Percentiles rank a stretch among this genome's conserved stretches.
Evolutionary conservation across 2,329 filamentous ascomycete genomes (phyloP).

Genomic region (Aspergillus fijiensis): DNA sequence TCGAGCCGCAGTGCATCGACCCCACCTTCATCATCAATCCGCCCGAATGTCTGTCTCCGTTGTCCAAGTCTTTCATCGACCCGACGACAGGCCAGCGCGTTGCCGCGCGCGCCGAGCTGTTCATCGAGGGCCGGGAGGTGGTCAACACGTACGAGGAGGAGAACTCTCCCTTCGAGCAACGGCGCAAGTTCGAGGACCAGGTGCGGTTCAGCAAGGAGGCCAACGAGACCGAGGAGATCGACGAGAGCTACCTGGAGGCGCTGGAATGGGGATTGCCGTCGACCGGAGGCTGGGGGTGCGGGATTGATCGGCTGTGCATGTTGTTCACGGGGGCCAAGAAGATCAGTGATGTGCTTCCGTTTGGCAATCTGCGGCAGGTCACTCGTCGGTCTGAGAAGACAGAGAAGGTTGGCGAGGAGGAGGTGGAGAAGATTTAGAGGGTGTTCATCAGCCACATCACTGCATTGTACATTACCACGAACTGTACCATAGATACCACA

Average conservation of each 20-base stretch:
- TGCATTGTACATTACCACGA: background rate
- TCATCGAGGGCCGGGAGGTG: conserved; percentile 75
- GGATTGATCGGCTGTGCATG: conserved; percentile 89
- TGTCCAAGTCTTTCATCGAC: conserved; percentile 82
- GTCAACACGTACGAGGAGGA: conserved; percentile 99
- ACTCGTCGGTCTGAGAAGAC: conserved; percentile 27
- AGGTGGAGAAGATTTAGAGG: too few species aligned
- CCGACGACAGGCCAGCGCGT: conserved; percentile 67
- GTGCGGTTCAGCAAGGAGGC: conserved; percentile 49
- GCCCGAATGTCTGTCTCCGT: conserved; percentile 84
- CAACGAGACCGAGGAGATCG: conserved; percentile 53
- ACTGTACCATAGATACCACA: background rate
- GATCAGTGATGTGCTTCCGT: conserved; percentile 83
- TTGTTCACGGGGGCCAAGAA: conserved; percentile 74
- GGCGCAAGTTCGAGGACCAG: conserved; percentile 73
- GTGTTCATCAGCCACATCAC: too few species aligned
- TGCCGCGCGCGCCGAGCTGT: conserved; percentile 80
- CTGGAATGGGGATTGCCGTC: conserved; percentile 90
- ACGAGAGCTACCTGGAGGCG: conserved; percentile 81
- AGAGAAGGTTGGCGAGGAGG: background rate
- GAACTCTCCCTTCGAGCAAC: conserved; percentile 85
- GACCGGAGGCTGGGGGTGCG: conserved; percentile 95
- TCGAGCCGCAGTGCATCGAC: conserved; percentile 71
- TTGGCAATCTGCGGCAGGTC: conserved; percentile 71
- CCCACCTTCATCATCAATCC: conserved; percentile 89